Evolutionary conservation across 2,329 filamentous ascomycete genomes (phyloP).

Genomic region (Emmonsiellopsis sp.): DNA sequence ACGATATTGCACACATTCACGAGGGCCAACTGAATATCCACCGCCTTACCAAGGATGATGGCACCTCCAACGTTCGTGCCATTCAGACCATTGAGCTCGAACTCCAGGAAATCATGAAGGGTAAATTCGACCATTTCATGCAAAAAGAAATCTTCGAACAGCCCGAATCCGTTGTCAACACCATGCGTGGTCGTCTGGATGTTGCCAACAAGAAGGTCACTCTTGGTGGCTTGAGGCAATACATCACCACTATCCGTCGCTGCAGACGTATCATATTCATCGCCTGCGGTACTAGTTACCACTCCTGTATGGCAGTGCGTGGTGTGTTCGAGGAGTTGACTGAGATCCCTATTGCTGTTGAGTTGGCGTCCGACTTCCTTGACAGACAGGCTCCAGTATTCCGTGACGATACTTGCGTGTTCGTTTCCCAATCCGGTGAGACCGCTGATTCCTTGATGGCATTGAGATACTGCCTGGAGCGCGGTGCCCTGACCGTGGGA

Average conservation of each 20-base stretch:
- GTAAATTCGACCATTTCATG: slow-evolving; percentile 99
- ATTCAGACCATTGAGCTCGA: slow-evolving; percentile 99
- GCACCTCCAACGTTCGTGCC: slow-evolving; percentile 89
- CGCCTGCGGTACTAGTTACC: slow-evolving; percentile 94
- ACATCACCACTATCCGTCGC: slow-evolving; percentile 91
- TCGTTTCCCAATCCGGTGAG: slow-evolving; percentile 97
- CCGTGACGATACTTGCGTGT: slow-evolving; percentile 98
- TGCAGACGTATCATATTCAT: slow-evolving; percentile 98
- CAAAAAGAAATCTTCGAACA: slow-evolving; percentile 99
- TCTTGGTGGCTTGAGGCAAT: slow-evolving; percentile 88
- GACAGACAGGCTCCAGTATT: slow-evolving; percentile 95
- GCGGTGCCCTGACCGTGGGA: slow-evolving; percentile 91
- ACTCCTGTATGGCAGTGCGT: slow-evolving; percentile 99
- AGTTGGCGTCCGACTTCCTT: slow-evolving; percentile 95
- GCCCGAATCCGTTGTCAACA: slow-evolving; percentile 98
- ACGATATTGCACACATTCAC: slow-evolving; percentile 99
- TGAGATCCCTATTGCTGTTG: slow-evolving; percentile 94
- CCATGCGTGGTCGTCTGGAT: slow-evolving; percentile 97
- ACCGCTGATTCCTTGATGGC: slow-evolving; percentile 97
- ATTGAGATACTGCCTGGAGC: slow-evolving; percentile 94
- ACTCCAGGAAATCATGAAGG: slow-evolving; percentile 99
- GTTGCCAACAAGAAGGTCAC: slow-evolving; percentile 89
- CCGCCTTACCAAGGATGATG: slow-evolving; percentile 92
- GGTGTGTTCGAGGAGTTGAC: slow-evolving; percentile 96
- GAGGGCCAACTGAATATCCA: slow-evolving; percentile 99